phyloP scores from a whole-genome alignment of 495 filamentous ascomycete genomes.

The Hypoxylon trugodes region DNA sequence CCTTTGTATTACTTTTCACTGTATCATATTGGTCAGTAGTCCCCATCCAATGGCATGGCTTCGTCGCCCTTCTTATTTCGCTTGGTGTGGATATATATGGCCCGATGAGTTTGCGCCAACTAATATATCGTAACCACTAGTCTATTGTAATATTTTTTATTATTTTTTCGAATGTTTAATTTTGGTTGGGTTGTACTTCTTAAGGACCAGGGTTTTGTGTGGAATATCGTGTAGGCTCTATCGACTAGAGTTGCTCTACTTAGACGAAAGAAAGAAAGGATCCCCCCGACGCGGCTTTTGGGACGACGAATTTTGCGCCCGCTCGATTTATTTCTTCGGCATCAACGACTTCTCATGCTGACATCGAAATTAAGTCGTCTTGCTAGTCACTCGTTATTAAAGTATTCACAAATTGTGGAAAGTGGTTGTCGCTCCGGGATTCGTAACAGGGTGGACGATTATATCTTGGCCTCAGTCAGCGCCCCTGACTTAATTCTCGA shows the following conservation, averaged over 20 bases:
- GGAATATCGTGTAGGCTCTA: conserved; percentile 19
- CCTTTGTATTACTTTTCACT: conserved; percentile 43
- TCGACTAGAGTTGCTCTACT: conserved; percentile 33
- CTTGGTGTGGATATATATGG: conserved; percentile 13
- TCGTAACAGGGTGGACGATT: not conserved
- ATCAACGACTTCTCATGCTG: conserved; percentile 27
- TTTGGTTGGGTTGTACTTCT: conserved; percentile 37
- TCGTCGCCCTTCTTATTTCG: conserved; percentile 8
- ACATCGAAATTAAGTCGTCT: conserved; percentile 33
- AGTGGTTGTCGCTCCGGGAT: conserved; percentile 4
- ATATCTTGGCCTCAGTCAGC: conserved; percentile 1
- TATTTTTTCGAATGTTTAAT: conserved; percentile 49
- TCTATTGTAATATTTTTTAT: conserved; percentile 42
- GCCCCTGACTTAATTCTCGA: not conserved
- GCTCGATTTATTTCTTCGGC: conserved; percentile 23
- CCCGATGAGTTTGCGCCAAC: conserved; percentile 42
- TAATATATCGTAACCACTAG: conserved; percentile 43
- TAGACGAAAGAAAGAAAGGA: conserved; percentile 9
- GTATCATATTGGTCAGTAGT: conserved; percentile 63
- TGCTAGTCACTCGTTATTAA: conserved; percentile 45
- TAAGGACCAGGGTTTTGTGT: conserved; percentile 14
- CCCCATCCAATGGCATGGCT: conserved; percentile 46
- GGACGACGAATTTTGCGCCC: conserved; percentile 17
- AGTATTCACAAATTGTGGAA: conserved; percentile 20
- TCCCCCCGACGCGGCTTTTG: conserved; percentile 1